Conservation (phyloP, 169 alveolate genomes). For the Cryptosporidium sp. region DNA sequence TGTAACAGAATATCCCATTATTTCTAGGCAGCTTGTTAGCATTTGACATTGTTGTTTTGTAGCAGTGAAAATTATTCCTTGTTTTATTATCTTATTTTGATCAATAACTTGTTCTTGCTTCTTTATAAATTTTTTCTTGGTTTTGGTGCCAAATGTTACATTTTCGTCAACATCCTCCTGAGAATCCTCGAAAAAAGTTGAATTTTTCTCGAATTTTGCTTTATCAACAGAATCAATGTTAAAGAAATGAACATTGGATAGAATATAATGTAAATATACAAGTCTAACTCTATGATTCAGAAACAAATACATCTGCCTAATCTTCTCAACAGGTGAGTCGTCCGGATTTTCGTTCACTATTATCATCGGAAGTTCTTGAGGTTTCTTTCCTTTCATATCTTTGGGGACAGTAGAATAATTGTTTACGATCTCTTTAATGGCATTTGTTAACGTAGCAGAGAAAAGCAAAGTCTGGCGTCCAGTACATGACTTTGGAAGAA, state of each 20-base stretch:
- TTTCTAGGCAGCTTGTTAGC: conserved; percentile 90
- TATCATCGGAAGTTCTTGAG: conserved; percentile 67
- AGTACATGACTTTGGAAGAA: conserved; percentile 81
- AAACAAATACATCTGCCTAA: conserved; percentile 69
- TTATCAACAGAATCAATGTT: conserved; percentile 39
- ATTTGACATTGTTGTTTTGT: conserved; percentile 91
- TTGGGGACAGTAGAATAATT: neutral
- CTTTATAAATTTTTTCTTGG: neutral
- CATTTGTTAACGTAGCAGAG: conserved; percentile 97
- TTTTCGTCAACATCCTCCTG: conserved; percentile 51
- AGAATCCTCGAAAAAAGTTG: conserved; percentile 41
- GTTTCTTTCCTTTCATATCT: conserved; percentile 2
- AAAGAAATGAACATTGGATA: conserved; percentile 35
- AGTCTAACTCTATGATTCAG: conserved; percentile 62
- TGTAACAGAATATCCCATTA: conserved; percentile 92
- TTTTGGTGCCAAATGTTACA: neutral
- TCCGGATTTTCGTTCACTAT: conserved; percentile 59
- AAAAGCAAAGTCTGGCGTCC: conserved; percentile 95
- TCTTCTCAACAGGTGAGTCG: conserved; percentile 44
- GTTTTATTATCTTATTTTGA: conserved; percentile 35
- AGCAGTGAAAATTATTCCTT: conserved; percentile 94
- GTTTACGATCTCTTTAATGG: conserved; percentile 80
- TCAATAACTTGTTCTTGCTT: neutral
- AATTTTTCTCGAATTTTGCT: conserved; percentile 14
- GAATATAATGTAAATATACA: conserved; percentile 35